These are phyloP conservation scores for Suillus occidentalis DNA, from an alignment of 768 basidiomycete genomes.

Conservation along the genomic window DNA sequence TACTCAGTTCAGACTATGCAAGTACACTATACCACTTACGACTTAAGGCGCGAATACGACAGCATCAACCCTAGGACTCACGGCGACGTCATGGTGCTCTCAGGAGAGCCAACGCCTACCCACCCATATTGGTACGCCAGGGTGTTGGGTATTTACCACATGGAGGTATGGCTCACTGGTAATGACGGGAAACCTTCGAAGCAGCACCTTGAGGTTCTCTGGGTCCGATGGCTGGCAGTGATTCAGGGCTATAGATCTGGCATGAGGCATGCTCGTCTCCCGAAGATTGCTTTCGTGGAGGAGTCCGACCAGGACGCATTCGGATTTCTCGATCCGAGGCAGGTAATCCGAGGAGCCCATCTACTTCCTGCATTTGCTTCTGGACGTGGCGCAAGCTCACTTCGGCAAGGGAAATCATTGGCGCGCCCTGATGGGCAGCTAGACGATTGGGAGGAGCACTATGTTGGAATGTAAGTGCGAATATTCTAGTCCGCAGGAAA, in stretches of 20 bases:
- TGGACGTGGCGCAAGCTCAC: slow-evolving; percentile 16
- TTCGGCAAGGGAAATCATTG: slow-evolving; percentile 5
- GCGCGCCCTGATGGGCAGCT: slow-evolving; percentile 7
- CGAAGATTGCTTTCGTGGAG: slow-evolving; percentile 39
- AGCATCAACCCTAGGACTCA: slow-evolving; percentile 30
- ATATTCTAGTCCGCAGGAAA: too few relatives aligned
- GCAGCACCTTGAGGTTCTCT: slow-evolving; percentile 34
- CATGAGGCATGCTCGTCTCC: slow-evolving; percentile 30
- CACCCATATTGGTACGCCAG: slow-evolving; percentile 42
- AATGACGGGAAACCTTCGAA: background rate
- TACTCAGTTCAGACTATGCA: slow-evolving; percentile 33
- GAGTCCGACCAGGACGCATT: slow-evolving; percentile 32
- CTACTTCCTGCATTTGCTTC: slow-evolving; percentile 41
- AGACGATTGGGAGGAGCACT: slow-evolving; percentile 30
- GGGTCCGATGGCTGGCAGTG: slow-evolving; percentile 38
- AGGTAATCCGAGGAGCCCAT: slow-evolving; percentile 40
- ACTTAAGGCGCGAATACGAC: slow-evolving; percentile 24
- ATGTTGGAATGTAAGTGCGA: slow-evolving; percentile 33
- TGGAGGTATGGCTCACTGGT: slow-evolving; percentile 6
- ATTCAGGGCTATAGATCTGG: slow-evolving; percentile 27
- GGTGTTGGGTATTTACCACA: slow-evolving; percentile 33
- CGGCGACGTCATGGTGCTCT: slow-evolving; percentile 35
- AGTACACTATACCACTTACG: slow-evolving; percentile 33
- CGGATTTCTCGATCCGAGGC: slow-evolving; percentile 45
- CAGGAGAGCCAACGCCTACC: slow-evolving; percentile 17